Evolutionary conservation across 225 moss, liverwort and hornwort species (phyloP), one percentile per base, ranked within the genome.

Genomic region (Polytrichum formosum): DNA sequence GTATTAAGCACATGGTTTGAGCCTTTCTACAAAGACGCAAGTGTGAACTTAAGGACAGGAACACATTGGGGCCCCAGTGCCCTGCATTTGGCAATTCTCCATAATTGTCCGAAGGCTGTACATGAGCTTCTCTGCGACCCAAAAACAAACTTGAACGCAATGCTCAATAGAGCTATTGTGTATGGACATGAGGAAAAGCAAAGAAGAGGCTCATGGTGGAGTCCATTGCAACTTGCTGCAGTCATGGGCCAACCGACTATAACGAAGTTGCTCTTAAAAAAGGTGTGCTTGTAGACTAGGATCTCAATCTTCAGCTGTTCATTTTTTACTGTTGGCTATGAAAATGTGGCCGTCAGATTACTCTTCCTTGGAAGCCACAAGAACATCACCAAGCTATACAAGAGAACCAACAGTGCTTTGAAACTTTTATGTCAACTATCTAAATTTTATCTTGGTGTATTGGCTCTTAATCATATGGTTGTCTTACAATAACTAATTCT

Each of bases 61-160:
- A 78, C 78, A 1, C 31, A 31, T 1, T 31, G 31, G 31, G 31
- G 31, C 31, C 31, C 31, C 6, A 31, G 31, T 6, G 75, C 81
- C 18, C 54, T 81, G 64, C 84, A 85, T 55, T 20, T 81, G 71
- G 82, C 82, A 26, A 68, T 66, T 26, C 22, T 81, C 67, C 78
- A 79, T 6, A 68, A 71, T n/a, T 70, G 74, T 56, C 70, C 64
- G 0, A 0, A 7, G n/a, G 26, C 77, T 64, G 78, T 75, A 16
- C 28, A 46, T 20, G 56, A 5, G 58, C 7, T 81, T 55, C 53
- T 78, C 28, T 55, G 64, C 33, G 63, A 69, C 4, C 30, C 16
- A 18, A 33, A 5, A 3, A 66, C 63, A 1, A 55, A 68, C 8
- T 18, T 64, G 37, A 71, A 73, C 61, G 67, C 61, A 60, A n/a